Evolutionary conservation across 2,329 filamentous ascomycete species (phyloP).

Genomic region (Calonectria montana): DNA sequence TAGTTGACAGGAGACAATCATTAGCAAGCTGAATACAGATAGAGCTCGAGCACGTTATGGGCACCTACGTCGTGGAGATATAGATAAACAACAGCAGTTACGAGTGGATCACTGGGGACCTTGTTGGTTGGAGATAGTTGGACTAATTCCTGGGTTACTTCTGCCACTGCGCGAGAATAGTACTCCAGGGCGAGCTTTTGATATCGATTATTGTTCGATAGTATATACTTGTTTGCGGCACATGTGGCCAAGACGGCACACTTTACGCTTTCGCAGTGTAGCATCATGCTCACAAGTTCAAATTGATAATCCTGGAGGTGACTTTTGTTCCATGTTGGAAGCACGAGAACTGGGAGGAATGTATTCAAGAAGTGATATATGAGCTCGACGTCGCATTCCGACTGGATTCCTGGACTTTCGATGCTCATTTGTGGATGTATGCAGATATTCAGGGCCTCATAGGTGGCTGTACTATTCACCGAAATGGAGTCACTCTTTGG

Average conservation of each 20-base stretch:
- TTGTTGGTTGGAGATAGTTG: background rate
- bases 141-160: background rate
- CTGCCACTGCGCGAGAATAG: constrained; percentile 17
- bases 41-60: background rate
- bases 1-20: background rate
- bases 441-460: background rate
- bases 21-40: background rate
- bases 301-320: constrained; percentile 17
- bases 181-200: constrained; percentile 12
- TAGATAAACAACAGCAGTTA: constrained; percentile 13
- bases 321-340: constrained; percentile 18
- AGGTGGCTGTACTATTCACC: background rate
- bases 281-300: constrained; percentile 23
- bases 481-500: background rate
- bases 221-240: constrained; percentile 23
- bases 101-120: constrained; percentile 6
- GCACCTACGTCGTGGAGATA: constrained; percentile 20
- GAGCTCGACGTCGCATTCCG: constrained; percentile 15
- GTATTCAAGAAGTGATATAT: constrained; percentile 24
- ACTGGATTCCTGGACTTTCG: background rate
- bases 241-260: constrained; percentile 18
- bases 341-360: constrained; percentile 13
- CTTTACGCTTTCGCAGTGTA: constrained; percentile 19
- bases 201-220: constrained; percentile 11
- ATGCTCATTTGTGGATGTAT: background rate